Percentiles rank a stretch among this genome's conserved stretches.
Conservation (phyloP, 176 grass and related monocot species). For the Zoysia pacifica region DNA sequence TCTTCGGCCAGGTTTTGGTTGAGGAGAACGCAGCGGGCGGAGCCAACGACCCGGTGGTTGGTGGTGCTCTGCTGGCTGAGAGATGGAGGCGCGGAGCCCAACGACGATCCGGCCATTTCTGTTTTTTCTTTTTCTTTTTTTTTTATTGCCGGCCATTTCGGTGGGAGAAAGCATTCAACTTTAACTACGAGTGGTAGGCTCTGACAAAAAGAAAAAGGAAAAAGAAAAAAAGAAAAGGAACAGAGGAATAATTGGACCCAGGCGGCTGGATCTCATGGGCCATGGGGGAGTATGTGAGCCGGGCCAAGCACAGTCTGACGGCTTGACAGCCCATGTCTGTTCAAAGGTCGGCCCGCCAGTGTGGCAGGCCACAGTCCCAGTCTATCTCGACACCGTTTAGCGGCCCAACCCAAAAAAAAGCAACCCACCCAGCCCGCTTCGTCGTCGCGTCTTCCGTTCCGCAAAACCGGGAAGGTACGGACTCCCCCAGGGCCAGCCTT, state of each 20-base stretch:
- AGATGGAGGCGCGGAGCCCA: background rate
- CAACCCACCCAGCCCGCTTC: background rate
- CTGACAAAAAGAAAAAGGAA: background rate
- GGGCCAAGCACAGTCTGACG: background rate
- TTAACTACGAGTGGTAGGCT: background rate
- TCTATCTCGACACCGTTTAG: background rate
- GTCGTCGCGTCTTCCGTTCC: background rate
- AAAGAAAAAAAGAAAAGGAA: background rate
- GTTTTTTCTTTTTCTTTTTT: background rate
- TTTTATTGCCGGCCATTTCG: background rate
- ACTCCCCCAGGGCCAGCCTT: no score
- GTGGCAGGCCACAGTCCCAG: background rate
- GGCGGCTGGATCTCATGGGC: conserved; percentile 19
- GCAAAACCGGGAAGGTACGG: background rate
- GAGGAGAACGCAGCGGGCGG: conserved; percentile 8
- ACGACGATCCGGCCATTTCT: background rate
- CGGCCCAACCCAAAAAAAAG: background rate
- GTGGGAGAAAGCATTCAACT: background rate
- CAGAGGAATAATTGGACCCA: background rate
- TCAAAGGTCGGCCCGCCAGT: background rate
- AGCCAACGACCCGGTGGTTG: background rate
- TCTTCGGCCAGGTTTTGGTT: conserved; percentile 23
- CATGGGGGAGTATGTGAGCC: background rate
- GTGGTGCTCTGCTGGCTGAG: conserved; percentile 7
- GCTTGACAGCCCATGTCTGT: background rate